Evolutionary conservation across 176 grass and related monocot genomes (phyloP), one percentile per base, ranked within the genome.

Genomic region (Ensete ventricosum): DNA sequence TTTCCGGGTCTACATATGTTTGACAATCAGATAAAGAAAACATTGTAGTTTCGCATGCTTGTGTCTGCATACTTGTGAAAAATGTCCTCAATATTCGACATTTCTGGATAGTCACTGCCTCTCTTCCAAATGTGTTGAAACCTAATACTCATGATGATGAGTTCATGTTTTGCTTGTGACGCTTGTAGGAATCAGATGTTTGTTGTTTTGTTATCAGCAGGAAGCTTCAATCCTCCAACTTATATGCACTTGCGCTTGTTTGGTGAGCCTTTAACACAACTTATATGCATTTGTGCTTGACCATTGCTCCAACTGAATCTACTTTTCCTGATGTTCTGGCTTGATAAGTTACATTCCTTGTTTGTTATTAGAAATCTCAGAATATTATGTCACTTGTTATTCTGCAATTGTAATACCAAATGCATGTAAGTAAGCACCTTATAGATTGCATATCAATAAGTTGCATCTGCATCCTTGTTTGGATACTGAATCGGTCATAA

Each of bases 211-310:
- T 86, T 98, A 57, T 79, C 84, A 82, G 82, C 77, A 1, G 90
- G 94, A 50, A 93, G 94, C 72, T 98, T 98, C 86, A 98, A 93
- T 52, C 94, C 90, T 10, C 88, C 88, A 43, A 98, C 94, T 48
- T 93, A 91, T 76, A 98, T 98, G 94, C 94, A 98, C 83, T 76
- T 98, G 21, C 77, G 90, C 29, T 91, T 93, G 90, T 98, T 98
- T 78, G 94, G 94, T 84, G 80, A 73, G 77, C 63, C 52, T 77
- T 29, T 9, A 25, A 20, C 23, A 58, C 3, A 58, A 16, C 6
- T 50, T 1, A 76, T 62, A 9, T 43, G 34, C 34, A 43, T 62
- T 62, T 62, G 11, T 58, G 14, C 55, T 58, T 17, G 55, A 58
- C 34, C 34, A 43, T 43, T 43, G 34, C 34, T 43, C 3, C 34